These are phyloP conservation scores for Scheffersomyces ergatensis DNA, from an alignment of 805 yeast species.

Conservation along the genomic window DNA sequence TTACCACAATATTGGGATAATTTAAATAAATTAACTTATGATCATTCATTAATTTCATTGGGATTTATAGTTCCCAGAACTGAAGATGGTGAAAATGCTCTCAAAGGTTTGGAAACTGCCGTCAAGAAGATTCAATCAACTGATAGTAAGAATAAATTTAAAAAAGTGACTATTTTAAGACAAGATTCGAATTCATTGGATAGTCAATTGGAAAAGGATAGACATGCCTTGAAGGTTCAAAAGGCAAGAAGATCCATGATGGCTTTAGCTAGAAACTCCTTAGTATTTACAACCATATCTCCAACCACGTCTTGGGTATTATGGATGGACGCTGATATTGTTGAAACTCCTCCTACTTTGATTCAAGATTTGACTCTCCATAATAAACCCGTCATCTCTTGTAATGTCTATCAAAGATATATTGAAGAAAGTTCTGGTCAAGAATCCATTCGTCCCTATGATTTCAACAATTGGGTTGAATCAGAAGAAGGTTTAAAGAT, in stretches of 20 bases:
- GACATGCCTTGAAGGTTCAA: constrained; percentile 86
- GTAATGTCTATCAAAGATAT: constrained; percentile 89
- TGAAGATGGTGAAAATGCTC: constrained; percentile 75
- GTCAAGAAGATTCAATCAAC: constrained; percentile 69
- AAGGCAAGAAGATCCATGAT: constrained; percentile 84
- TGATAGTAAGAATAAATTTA: constrained; percentile 59
- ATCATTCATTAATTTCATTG: constrained; percentile 78
- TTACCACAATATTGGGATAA: constrained; percentile 88
- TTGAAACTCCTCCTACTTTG: constrained; percentile 80
- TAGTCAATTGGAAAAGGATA: constrained; percentile 77
- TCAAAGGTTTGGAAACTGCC: constrained; percentile 69
- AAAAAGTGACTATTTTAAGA: constrained; percentile 82
- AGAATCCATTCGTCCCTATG: constrained; percentile 77
- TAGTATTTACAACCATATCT: constrained; percentile 82
- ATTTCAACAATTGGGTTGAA: constrained; percentile 94
- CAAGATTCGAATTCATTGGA: constrained; percentile 82
- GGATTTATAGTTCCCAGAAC: constrained; percentile 91
- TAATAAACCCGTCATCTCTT: constrained; percentile 83
- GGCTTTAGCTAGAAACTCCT: constrained; percentile 93
- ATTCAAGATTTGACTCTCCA: constrained; percentile 86
- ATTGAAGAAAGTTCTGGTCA: constrained; percentile 55
- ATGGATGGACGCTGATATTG: constrained; percentile 94
- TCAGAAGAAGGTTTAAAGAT: constrained; percentile 74
- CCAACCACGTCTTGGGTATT: constrained; percentile 93
- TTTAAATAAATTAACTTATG: constrained; percentile 70